A percentile compares a stretch with the other conserved stretches of the same genome.
These are phyloP conservation scores for Ceratocystis alfenasii DNA, from an alignment of 2,329 filamentous ascomycete genomes.

Conservation along the genomic window DNA sequence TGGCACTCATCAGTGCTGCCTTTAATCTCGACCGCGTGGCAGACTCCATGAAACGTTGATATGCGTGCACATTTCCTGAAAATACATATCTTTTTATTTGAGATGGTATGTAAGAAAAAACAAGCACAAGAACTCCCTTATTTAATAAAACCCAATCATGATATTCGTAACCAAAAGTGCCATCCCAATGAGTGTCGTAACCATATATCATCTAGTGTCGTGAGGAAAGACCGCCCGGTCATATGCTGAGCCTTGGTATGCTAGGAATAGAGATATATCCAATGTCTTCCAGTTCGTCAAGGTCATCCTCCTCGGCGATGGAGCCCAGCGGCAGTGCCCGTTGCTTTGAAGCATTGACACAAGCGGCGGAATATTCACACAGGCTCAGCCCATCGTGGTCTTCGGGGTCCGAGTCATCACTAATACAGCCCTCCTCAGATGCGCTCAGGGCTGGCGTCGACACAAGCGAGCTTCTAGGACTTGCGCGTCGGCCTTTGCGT, in stretches of 20 bases:
- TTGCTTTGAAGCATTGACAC: conserved; percentile 10
- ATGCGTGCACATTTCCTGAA: not conserved
- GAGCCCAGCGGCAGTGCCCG: not conserved
- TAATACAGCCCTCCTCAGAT: not conserved
- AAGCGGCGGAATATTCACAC: not conserved
- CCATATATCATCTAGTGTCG: not conserved
- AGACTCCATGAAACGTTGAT: not conserved
- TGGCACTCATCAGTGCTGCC: conserved; percentile 63
- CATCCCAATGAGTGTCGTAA: not conserved
- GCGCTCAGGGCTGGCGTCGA: not conserved
- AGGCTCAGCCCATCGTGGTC: conserved; percentile 14
- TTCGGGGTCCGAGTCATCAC: conserved; percentile 10
- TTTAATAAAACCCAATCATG: conserved; percentile 14
- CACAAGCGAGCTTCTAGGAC: not conserved
- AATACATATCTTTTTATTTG: not conserved
- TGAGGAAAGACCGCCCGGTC: not conserved
- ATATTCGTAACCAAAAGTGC: conserved; percentile 13
- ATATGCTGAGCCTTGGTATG: not conserved
- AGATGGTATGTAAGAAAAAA: not conserved
- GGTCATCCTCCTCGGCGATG: conserved; percentile 13
- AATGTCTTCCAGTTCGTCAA: conserved; percentile 19
- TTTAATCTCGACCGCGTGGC: conserved; percentile 56
- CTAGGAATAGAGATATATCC: conserved; percentile 20
- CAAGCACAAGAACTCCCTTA: not conserved
- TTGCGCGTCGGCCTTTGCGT: not conserved